A percentile compares a stretch with the other conserved stretches of the same genome.
phyloP scores from a whole-genome alignment of 2,329 filamentous ascomycete species.

The Cadophora sp. region DNA sequence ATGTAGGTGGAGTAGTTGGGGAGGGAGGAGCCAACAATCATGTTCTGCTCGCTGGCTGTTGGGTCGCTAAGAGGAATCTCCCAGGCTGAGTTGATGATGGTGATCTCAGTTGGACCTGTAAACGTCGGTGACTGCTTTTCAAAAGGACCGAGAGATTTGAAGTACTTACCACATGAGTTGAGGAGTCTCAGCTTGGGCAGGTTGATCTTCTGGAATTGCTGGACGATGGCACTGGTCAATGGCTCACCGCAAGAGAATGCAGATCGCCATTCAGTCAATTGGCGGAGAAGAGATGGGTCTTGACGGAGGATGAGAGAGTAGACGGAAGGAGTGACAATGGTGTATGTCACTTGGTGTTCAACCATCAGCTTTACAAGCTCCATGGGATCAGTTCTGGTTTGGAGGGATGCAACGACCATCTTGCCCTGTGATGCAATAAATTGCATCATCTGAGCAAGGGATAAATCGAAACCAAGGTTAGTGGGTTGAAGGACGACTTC shows the following conservation, averaged over 20 bases:
- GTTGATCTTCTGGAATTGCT: slow-evolving; percentile 28
- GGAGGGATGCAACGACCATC: slow-evolving; percentile 27
- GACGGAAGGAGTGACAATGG: slow-evolving; percentile 36
- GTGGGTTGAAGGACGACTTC: slow-evolving; percentile 34
- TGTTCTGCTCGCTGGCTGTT: slow-evolving; percentile 23
- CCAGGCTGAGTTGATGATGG: slow-evolving; percentile 23
- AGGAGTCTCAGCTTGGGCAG: slow-evolving; percentile 27
- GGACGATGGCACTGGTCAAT: slow-evolving; percentile 35
- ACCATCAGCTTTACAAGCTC: slow-evolving; percentile 32
- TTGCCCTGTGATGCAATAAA: slow-evolving; percentile 30
- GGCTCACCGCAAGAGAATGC: slow-evolving; percentile 40
- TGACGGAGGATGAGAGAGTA: slow-evolving; percentile 30
- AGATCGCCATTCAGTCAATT: slow-evolving; percentile 32
- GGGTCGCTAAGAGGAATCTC: slow-evolving; percentile 25
- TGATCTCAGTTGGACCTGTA: slow-evolving; percentile 34
- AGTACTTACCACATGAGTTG: slow-evolving; percentile 29
- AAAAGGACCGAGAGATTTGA: not conserved
- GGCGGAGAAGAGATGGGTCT: slow-evolving; percentile 19
- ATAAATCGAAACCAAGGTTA: slow-evolving; percentile 33
- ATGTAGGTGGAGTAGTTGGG: slow-evolving; percentile 45
- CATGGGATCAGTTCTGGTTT: slow-evolving; percentile 28
- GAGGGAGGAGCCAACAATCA: slow-evolving; percentile 16
- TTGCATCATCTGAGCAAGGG: slow-evolving; percentile 30
- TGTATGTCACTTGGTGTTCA: slow-evolving; percentile 31
- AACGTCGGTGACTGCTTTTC: not conserved